A percentile compares a stretch with the other conserved stretches of the same genome.
phyloP scores from a whole-genome alignment of 495 filamentous ascomycete genomes.

The Endocarpon pusillum region DNA sequence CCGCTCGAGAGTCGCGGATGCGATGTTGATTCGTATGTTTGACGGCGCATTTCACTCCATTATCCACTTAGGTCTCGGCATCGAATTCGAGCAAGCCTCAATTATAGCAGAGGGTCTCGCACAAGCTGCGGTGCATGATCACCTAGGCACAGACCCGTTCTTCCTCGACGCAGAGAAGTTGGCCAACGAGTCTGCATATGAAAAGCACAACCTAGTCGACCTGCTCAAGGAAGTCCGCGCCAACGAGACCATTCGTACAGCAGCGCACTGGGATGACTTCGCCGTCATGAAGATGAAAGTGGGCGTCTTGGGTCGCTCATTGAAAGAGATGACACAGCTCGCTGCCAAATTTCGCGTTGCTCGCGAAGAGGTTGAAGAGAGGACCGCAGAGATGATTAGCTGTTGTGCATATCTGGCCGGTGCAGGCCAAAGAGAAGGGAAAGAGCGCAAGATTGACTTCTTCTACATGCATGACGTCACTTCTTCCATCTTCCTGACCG shows the following conservation, averaged over 20 bases:
- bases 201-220: slow-evolving; percentile 3
- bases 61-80: slow-evolving; percentile 24
- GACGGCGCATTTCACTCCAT: slow-evolving; percentile 19
- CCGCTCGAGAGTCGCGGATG: slow-evolving; percentile 14
- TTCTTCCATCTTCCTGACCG: slow-evolving; percentile 15
- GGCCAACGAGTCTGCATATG: background rate
- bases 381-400: slow-evolving; percentile 19
- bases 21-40: slow-evolving; percentile 17
- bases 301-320: slow-evolving; percentile 14
- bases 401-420: slow-evolving; percentile 11
- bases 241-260: slow-evolving; percentile 8
- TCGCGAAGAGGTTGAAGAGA: slow-evolving; percentile 9
- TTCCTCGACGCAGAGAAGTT: slow-evolving; percentile 6
- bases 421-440: slow-evolving; percentile 14
- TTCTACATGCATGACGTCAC: slow-evolving; percentile 26
- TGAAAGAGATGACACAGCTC: slow-evolving; percentile 11
- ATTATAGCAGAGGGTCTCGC: slow-evolving; percentile 23
- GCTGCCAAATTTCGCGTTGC: slow-evolving; percentile 10
- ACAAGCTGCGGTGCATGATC: slow-evolving; percentile 17
- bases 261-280: slow-evolving; percentile 7
- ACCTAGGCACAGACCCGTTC: slow-evolving; percentile 8
- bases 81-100: slow-evolving; percentile 21
- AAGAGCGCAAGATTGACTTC: slow-evolving; percentile 22
- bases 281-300: slow-evolving; percentile 7
- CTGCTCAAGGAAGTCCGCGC: slow-evolving; percentile 11